These are phyloP conservation scores for Phialophora expanda DNA, from an alignment of 2,329 filamentous ascomycete genomes.

Conservation along the genomic window DNA sequence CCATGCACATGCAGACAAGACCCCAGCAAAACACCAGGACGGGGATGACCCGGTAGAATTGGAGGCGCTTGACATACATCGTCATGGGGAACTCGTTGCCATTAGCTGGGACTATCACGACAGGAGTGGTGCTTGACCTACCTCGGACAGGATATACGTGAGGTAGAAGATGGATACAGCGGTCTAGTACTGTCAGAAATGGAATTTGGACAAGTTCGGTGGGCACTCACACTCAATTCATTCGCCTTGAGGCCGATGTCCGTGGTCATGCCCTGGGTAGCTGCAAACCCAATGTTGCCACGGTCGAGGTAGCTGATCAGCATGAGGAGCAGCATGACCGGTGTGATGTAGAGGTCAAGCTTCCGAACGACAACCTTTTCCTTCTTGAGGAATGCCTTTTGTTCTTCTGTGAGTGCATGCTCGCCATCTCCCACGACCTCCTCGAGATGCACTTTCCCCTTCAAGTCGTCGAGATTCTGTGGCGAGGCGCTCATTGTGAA, in stretches of 20 bases:
- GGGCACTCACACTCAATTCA: slow-evolving; percentile 46
- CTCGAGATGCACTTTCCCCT: slow-evolving; percentile 16
- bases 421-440: slow-evolving; percentile 8
- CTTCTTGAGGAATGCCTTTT: slow-evolving; percentile 15
- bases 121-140: slow-evolving; percentile 49
- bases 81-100: slow-evolving; percentile 54
- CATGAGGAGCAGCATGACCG: slow-evolving; percentile 81
- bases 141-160: slow-evolving; percentile 16
- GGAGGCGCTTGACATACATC: slow-evolving; percentile 56
- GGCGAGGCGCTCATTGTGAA: not conserved
- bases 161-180: slow-evolving; percentile 25
- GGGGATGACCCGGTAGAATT: slow-evolving; percentile 57
- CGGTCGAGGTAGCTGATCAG: slow-evolving; percentile 84
- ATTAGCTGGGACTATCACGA: slow-evolving; percentile 59
- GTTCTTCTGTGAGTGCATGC: slow-evolving; percentile 5
- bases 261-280: slow-evolving; percentile 57
- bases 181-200: slow-evolving; percentile 13
- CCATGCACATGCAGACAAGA: slow-evolving; percentile 58
- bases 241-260: slow-evolving; percentile 50
- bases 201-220: not conserved
- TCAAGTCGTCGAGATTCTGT: slow-evolving; percentile 12
- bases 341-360: slow-evolving; percentile 30
- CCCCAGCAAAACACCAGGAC: slow-evolving; percentile 59
- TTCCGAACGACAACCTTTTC: slow-evolving; percentile 20
- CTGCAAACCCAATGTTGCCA: slow-evolving; percentile 69